phyloP scores from a whole-genome alignment of 306 rosid species.

The Lathyrus tuberosus region DNA sequence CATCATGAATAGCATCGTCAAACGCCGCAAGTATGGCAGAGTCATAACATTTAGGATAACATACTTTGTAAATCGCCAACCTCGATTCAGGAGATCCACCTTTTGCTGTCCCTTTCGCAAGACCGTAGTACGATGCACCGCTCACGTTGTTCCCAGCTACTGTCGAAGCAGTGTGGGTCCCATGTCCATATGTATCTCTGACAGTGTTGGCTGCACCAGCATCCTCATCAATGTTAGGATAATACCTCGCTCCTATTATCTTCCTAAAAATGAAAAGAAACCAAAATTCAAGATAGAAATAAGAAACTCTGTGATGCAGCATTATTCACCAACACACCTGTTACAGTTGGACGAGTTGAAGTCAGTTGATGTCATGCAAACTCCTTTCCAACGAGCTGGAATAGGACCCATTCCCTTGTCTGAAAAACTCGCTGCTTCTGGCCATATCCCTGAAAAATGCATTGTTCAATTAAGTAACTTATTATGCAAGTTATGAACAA shows the following conservation, averaged over 20 bases:
- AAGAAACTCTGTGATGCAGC: no score
- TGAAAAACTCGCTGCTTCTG: constrained; percentile 67
- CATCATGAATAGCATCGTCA: constrained; percentile 76
- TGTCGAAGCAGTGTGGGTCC: constrained; percentile 80
- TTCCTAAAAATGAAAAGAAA: no score
- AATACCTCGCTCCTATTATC: constrained; percentile 82
- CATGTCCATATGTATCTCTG: constrained; percentile 68
- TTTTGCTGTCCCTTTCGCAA: constrained; percentile 63
- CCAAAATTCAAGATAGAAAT: no score
- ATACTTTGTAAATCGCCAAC: constrained; percentile 73
- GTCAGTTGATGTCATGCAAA: constrained; percentile 59
- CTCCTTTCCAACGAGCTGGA: constrained; percentile 82
- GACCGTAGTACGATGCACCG: constrained; percentile 65
- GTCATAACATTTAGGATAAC: background rate
- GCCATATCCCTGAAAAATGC: constrained; percentile 72
- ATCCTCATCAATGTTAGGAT: constrained; percentile 9
- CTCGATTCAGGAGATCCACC: constrained; percentile 84
- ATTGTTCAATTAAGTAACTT: background rate
- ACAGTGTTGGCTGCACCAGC: constrained; percentile 26
- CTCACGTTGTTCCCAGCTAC: constrained; percentile 63
- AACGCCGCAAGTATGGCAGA: constrained; percentile 59
- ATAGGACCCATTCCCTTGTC: constrained; percentile 61
- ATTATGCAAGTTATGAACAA: background rate
- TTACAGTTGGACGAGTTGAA: constrained; percentile 75
- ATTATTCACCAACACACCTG: no score